Percentiles rank a stretch among this genome's conserved stretches.
phyloP scores from a whole-genome alignment of 2,329 filamentous ascomycete species.

The Penicillium occitanis region DNA sequence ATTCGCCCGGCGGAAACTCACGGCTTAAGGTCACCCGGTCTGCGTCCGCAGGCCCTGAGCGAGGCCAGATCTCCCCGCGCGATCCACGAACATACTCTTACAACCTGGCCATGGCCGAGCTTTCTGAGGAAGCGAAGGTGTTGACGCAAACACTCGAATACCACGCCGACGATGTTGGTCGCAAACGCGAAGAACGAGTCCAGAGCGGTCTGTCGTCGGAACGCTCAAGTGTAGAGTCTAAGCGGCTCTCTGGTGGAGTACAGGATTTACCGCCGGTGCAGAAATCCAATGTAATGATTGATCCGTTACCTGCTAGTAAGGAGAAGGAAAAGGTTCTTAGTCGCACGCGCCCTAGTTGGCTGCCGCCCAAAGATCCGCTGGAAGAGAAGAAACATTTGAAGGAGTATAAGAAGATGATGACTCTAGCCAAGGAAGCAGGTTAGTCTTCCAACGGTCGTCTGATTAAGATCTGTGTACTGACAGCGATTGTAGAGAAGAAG shows the following conservation, averaged over 20 bases:
- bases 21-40: conserved; percentile 29
- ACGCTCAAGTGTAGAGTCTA: conserved; percentile 41
- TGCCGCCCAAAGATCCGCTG: conserved; percentile 71
- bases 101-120: conserved; percentile 56
- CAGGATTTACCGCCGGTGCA: conserved; percentile 60
- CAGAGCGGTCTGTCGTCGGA: conserved; percentile 44
- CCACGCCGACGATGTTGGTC: conserved; percentile 53
- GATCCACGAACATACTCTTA: conserved; percentile 58
- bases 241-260: conserved; percentile 35
- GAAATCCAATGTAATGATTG: conserved; percentile 64
- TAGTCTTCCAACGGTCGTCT: conserved; percentile 26
- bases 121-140: conserved; percentile 61
- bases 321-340: conserved; percentile 65
- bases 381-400: conserved; percentile 88
- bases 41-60: conserved; percentile 43
- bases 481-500: conserved; percentile 46
- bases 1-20: conserved; percentile 30
- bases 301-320: conserved; percentile 65
- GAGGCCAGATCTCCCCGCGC: conserved; percentile 42
- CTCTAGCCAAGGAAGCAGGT: conserved; percentile 59
- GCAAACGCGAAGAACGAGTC: conserved; percentile 47
- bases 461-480: background rate
- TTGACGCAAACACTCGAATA: conserved; percentile 61
- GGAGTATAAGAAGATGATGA: conserved; percentile 67
- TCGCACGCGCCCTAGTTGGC: conserved; percentile 67